A percentile compares a stretch with the other conserved stretches of the same genome.
Evolutionary conservation across 2,329 filamentous ascomycete genomes (phyloP).

Genomic region (Cordyceps javanica): DNA sequence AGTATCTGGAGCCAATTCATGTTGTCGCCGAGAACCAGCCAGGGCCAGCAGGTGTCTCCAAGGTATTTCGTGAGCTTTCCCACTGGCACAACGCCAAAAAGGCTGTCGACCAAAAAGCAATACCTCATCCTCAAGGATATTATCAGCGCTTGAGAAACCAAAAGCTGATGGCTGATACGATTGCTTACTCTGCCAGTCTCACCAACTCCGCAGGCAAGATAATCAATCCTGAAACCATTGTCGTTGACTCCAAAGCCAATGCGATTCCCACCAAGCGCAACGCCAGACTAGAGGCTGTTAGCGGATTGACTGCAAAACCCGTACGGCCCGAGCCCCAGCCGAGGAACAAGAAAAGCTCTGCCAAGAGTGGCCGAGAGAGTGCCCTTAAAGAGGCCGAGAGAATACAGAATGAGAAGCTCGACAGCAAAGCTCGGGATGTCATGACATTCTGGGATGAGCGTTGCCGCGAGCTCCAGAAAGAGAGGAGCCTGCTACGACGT

Average conservation of each 20-base stretch:
- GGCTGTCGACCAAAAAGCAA: slow-evolving; percentile 36
- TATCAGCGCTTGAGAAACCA: slow-evolving; percentile 47
- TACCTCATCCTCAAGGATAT: slow-evolving; percentile 20
- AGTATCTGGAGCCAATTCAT: slow-evolving; percentile 37
- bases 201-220: slow-evolving; percentile 57
- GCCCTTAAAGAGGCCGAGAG: slow-evolving; percentile 14
- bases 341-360: slow-evolving; percentile 20
- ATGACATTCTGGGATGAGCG: slow-evolving; percentile 13
- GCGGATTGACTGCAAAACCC: neutral
- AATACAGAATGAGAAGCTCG: slow-evolving; percentile 12
- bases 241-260: slow-evolving; percentile 21
- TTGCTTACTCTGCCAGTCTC: slow-evolving; percentile 62
- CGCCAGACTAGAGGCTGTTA: neutral
- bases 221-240: slow-evolving; percentile 59
- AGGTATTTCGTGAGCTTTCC: slow-evolving; percentile 40
- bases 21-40: slow-evolving; percentile 24
- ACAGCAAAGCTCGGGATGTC: slow-evolving; percentile 4
- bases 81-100: slow-evolving; percentile 60
- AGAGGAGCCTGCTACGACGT: slow-evolving; percentile 33
- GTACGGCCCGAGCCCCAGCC: neutral
- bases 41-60: slow-evolving; percentile 20
- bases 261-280: slow-evolving; percentile 14
- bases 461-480: slow-evolving; percentile 40
- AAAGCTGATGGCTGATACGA: slow-evolving; percentile 60
- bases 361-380: neutral